Conservation (phyloP, 352 stramenopile species). For the Pythium aristosporum region DNA sequence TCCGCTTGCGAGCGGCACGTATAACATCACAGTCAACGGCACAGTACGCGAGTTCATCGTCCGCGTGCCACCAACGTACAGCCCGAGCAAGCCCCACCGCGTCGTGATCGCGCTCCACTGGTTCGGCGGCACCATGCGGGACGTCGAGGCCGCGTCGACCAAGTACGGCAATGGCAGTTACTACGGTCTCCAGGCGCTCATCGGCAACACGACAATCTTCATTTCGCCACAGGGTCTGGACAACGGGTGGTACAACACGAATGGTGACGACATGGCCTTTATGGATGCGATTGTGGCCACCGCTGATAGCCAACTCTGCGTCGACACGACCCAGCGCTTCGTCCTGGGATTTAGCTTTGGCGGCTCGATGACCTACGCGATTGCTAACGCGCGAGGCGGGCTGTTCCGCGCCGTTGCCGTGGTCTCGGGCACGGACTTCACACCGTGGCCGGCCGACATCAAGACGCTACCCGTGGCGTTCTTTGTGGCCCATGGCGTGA, state of each 20-base stretch:
- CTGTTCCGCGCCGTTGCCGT: slow-evolving; percentile 27
- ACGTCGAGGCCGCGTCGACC: slow-evolving; percentile 20
- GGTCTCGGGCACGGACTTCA: slow-evolving; percentile 31
- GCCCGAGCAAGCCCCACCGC: slow-evolving; percentile 8
- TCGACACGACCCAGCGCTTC: slow-evolving; percentile 33
- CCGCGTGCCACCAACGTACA: slow-evolving; percentile 28
- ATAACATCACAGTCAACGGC: slow-evolving; percentile 30
- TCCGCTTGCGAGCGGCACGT: slow-evolving; percentile 26
- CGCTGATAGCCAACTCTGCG: slow-evolving; percentile 26
- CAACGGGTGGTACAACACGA: slow-evolving; percentile 28
- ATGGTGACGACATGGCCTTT: slow-evolving; percentile 31
- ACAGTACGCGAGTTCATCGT: slow-evolving; percentile 32
- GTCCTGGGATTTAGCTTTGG: slow-evolving; percentile 38
- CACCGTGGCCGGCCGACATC: slow-evolving; percentile 12
- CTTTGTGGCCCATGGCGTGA: slow-evolving; percentile 29
- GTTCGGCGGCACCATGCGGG: slow-evolving; percentile 27
- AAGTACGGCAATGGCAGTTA: slow-evolving; percentile 30
- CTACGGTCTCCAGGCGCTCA: slow-evolving; percentile 28
- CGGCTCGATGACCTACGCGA: slow-evolving; percentile 9
- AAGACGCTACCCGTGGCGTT: slow-evolving; percentile 22
- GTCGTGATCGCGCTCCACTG: slow-evolving; percentile 36
- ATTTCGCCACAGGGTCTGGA: slow-evolving; percentile 29
- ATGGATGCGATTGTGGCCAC: slow-evolving; percentile 27
- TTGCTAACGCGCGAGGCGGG: background rate
- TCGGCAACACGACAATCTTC: slow-evolving; percentile 31